phyloP scores from a whole-genome alignment of 306 rosid species.

The Lathyrus aphaca region DNA sequence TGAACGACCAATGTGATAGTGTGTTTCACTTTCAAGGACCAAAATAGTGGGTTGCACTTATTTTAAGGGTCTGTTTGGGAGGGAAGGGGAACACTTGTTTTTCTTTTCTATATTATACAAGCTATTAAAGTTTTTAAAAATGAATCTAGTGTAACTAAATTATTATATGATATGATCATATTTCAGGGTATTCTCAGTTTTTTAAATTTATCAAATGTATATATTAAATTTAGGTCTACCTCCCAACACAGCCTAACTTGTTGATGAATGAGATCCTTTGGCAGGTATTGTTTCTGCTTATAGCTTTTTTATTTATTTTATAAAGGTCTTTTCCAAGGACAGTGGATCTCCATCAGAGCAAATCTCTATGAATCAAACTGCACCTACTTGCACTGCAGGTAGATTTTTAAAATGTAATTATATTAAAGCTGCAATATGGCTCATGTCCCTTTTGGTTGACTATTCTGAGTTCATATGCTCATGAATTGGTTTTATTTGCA shows the following conservation, averaged over 20 bases:
- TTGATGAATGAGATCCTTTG: slow-evolving; percentile 13
- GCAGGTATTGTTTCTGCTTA: slow-evolving; percentile 9
- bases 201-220: too few relatives aligned
- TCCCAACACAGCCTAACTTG: background rate
- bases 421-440: slow-evolving; percentile 5
- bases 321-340: slow-evolving; percentile 77
- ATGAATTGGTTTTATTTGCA: slow-evolving; percentile 26
- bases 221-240: too few relatives aligned
- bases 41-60: too few relatives aligned
- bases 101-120: too few relatives aligned
- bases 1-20: too few relatives aligned
- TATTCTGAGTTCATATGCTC: slow-evolving; percentile 5
- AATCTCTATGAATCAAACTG: slow-evolving; percentile 29
- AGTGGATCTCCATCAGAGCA: slow-evolving; percentile 50
- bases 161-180: too few relatives aligned
- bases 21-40: too few relatives aligned
- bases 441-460: slow-evolving; percentile 8
- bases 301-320: slow-evolving; percentile 28
- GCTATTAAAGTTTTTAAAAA: too few relatives aligned
- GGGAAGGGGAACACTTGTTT: too few relatives aligned
- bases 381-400: slow-evolving; percentile 49
- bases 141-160: too few relatives aligned
- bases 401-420: slow-evolving; percentile 11
- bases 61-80: too few relatives aligned
- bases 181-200: too few relatives aligned